Percentiles rank a stretch among this genome's conserved stretches.
phyloP scores from a whole-genome alignment of 768 basidiomycete species.

The Podaxis rugospora region DNA sequence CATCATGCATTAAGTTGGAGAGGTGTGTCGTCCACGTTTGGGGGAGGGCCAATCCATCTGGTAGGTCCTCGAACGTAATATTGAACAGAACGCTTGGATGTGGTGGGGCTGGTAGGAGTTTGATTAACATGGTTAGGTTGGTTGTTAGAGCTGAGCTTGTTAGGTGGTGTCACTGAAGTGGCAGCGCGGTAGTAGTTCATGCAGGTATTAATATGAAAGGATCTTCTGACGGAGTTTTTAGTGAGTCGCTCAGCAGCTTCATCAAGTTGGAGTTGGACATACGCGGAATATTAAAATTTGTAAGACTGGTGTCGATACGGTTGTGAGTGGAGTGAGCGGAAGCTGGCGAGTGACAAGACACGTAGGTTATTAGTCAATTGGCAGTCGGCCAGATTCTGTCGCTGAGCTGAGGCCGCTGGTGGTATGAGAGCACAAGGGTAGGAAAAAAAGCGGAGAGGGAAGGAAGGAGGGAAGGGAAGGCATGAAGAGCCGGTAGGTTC shows the following conservation, averaged over 20 bases:
- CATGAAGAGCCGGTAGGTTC: not conserved
- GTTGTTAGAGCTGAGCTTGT: not conserved
- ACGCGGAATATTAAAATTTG: not conserved
- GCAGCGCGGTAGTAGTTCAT: constrained; percentile 5
- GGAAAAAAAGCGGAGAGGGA: not conserved
- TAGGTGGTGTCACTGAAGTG: not conserved
- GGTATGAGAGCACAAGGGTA: not conserved
- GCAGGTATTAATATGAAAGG: constrained; percentile 5
- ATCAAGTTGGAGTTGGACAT: not conserved
- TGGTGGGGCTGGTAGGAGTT: constrained; percentile 39
- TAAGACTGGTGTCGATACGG: not conserved
- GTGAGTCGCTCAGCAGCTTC: not conserved
- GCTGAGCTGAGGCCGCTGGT: not conserved
- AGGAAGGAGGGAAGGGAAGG: not conserved
- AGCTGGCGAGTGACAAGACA: not conserved
- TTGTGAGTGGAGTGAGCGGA: not conserved
- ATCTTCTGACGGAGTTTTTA: not conserved
- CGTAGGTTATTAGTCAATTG: not conserved
- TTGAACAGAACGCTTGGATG: constrained; percentile 56
- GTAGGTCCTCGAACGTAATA: constrained; percentile 49
- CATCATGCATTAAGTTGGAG: constrained; percentile 43
- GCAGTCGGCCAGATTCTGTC: not conserved
- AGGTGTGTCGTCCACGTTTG: constrained; percentile 51
- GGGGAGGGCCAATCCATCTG: constrained; percentile 41
- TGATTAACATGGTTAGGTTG: constrained; percentile 46